Evolutionary conservation across 495 filamentous ascomycete genomes (phyloP).

Genomic region (Podospora comata): DNA sequence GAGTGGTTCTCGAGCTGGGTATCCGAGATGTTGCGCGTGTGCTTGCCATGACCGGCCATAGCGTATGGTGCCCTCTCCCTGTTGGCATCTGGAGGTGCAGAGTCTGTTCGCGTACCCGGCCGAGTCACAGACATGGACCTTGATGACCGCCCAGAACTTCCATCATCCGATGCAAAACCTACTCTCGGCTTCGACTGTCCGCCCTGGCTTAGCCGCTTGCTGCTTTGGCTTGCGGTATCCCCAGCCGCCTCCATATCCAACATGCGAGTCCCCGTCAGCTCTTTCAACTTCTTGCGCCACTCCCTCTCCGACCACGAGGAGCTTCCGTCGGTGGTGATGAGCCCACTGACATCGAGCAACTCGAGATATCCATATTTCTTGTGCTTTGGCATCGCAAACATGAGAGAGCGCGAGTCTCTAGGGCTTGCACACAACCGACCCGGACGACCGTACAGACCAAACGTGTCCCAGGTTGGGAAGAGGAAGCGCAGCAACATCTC

Average conservation of each 20-base stretch:
- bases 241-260: constrained; percentile 56
- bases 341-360: constrained; percentile 71
- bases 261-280: constrained; percentile 81
- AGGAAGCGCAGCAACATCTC: constrained; percentile 96
- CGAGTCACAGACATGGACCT: constrained; percentile 49
- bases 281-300: constrained; percentile 87
- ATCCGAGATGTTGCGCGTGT: constrained; percentile 42
- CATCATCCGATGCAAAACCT: constrained; percentile 60
- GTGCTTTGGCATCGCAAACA: constrained; percentile 96
- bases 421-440: constrained; percentile 82
- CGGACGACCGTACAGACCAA: constrained; percentile 87
- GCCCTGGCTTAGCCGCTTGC: constrained; percentile 65
- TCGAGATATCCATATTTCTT: constrained; percentile 89
- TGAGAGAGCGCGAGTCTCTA: constrained; percentile 80
- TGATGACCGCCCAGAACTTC: constrained; percentile 52
- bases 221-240: constrained; percentile 56
- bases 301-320: constrained; percentile 80
- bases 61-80: constrained; percentile 46
- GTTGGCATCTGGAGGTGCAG: constrained; percentile 40
- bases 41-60: constrained; percentile 39
- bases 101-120: constrained; percentile 44
- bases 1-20: constrained; percentile 25
- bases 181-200: constrained; percentile 47
- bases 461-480: constrained; percentile 92
- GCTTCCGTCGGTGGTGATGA: constrained; percentile 76